A percentile compares a stretch with the other conserved stretches of the same genome.
Conservation (phyloP, 164 flowering plant genomes). For the Cinnamomum micranthum region DNA sequence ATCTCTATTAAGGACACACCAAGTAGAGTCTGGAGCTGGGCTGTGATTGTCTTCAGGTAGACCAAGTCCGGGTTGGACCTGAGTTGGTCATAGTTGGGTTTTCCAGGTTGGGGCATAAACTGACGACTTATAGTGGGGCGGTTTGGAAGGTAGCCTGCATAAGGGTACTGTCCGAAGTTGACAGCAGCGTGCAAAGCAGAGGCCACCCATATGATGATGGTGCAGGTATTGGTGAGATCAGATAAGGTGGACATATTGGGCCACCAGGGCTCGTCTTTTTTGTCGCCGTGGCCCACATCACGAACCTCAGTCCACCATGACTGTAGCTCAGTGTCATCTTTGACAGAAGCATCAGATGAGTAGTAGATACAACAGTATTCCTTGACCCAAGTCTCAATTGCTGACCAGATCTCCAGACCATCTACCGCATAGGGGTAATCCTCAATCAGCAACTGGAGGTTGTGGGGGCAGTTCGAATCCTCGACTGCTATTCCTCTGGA, state of each 20-base stretch:
- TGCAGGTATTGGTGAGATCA: constrained; percentile 56
- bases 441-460: constrained; percentile 60
- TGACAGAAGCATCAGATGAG: constrained; percentile 38
- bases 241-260: constrained; percentile 47
- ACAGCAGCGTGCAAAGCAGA: constrained; percentile 94
- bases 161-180: constrained; percentile 84
- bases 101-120: constrained; percentile 80
- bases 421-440: constrained; percentile 91
- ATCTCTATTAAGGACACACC: constrained; percentile 78
- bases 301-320: constrained; percentile 84
- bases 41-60: constrained; percentile 66
- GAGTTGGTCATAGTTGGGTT: constrained; percentile 56
- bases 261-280: constrained; percentile 77
- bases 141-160: constrained; percentile 84
- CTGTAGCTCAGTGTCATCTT: constrained; percentile 64
- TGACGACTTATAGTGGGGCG: constrained; percentile 76
- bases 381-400: constrained; percentile 68
- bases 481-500: constrained; percentile 69
- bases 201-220: constrained; percentile 81
- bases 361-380: constrained; percentile 75
- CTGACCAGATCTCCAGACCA: constrained; percentile 83
- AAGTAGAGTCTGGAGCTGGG: constrained; percentile 65
- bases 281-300: constrained; percentile 75
- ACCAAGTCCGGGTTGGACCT: constrained; percentile 51
- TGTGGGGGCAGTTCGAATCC: constrained; percentile 52